These are phyloP conservation scores for Umbelopsis sp. DNA, from an alignment of 192 early-diverging fungal species.

Conservation along the genomic window DNA sequence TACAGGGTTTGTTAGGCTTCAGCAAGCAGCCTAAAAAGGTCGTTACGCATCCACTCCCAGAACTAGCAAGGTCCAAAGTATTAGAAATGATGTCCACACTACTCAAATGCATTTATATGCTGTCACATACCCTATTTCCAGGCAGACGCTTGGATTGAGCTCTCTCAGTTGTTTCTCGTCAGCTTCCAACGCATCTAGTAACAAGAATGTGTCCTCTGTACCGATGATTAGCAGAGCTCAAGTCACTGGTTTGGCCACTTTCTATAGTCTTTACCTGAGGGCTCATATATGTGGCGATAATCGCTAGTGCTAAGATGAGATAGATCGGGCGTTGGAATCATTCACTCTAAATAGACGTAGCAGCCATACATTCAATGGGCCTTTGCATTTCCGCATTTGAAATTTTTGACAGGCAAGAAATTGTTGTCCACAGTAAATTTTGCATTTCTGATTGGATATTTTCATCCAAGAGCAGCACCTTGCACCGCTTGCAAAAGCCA, in stretches of 20 bases:
- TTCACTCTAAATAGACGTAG: neutral
- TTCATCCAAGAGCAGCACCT: no score
- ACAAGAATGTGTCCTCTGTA: slow-evolving; percentile 91
- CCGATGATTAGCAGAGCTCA: neutral
- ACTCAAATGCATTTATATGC: neutral
- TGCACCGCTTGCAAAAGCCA: no score
- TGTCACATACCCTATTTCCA: slow-evolving; percentile 80
- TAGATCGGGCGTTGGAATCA: slow-evolving; percentile 80
- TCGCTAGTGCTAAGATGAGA: slow-evolving; percentile 67
- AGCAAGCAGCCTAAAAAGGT: slow-evolving; percentile 65
- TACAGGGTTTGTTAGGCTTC: slow-evolving; percentile 13
- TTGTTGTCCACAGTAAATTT: no score
- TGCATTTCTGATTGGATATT: no score
- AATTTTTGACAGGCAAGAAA: no score
- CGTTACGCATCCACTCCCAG: slow-evolving; percentile 83
- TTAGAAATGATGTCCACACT: neutral
- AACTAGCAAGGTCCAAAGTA: slow-evolving; percentile 42
- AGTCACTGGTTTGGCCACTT: no score
- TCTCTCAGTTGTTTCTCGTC: slow-evolving; percentile 60
- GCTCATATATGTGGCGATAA: slow-evolving; percentile 82
- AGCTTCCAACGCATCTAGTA: slow-evolving; percentile 90
- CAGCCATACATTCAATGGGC: neutral
- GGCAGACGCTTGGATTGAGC: slow-evolving; percentile 64
- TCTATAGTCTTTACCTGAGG: slow-evolving; percentile 58
- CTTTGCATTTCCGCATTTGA: no score